These are phyloP conservation scores for Hypoxylon cercidicola DNA, from an alignment of 495 filamentous ascomycete genomes.

Conservation along the genomic window DNA sequence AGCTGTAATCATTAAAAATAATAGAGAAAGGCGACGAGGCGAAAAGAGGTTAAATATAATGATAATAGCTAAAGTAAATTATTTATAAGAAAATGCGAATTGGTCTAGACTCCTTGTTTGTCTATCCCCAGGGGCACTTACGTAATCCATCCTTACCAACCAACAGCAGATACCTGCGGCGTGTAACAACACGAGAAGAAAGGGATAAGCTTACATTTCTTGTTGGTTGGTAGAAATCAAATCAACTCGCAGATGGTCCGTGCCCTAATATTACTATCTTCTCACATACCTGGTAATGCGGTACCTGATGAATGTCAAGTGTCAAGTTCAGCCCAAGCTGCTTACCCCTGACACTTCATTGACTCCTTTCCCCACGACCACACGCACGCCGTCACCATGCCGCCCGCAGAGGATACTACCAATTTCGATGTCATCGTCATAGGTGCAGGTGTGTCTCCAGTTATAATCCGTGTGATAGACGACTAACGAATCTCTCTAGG, in stretches of 20 bases:
- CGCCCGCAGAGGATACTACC: slow-evolving; percentile 4
- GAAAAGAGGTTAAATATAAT: neutral
- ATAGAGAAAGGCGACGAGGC: neutral
- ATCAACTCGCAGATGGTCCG: neutral
- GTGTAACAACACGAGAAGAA: neutral
- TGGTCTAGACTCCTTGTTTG: neutral
- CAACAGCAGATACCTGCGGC: neutral
- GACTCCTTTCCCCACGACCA: slow-evolving; percentile 1
- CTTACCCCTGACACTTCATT: neutral
- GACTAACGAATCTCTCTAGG: slow-evolving; percentile 30
- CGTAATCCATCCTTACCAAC: neutral
- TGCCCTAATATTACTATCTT: neutral
- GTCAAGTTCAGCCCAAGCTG: neutral
- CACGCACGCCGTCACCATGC: slow-evolving; percentile 6
- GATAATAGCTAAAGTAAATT: too few relatives aligned
- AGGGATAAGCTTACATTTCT: neutral
- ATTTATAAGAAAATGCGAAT: too few relatives aligned
- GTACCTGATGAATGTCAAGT: too few relatives aligned
- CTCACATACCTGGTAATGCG: neutral
- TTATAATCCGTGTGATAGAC: slow-evolving; percentile 12
- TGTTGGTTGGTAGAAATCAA: neutral
- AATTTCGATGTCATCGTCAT: slow-evolving; percentile 19
- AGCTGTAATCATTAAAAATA: neutral
- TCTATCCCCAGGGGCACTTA: neutral
- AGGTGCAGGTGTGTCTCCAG: slow-evolving; percentile 24